These are phyloP conservation scores for Arthrobotrys entomopaga DNA, from an alignment of 2,329 filamentous ascomycete genomes.

Conservation along the genomic window DNA sequence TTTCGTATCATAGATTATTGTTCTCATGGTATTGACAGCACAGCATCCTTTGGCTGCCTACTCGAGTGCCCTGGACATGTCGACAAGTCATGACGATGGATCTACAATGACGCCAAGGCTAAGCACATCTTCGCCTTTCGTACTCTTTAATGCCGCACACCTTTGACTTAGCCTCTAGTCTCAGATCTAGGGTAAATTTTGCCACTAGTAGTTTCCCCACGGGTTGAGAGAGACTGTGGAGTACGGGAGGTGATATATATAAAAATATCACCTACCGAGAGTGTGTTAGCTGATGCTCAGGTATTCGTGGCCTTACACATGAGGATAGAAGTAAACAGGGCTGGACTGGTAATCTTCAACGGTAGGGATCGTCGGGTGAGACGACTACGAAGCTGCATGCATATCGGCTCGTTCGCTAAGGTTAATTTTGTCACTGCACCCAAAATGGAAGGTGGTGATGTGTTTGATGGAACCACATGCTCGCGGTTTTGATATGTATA, in stretches of 20 bases:
- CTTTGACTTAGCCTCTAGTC: too few species aligned
- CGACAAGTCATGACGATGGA: neutral
- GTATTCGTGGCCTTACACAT: neutral
- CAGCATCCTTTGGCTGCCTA: neutral
- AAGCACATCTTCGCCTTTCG: too few species aligned
- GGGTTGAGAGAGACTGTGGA: neutral
- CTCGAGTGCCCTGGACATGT: neutral
- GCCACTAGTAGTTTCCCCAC: neutral
- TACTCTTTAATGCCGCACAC: too few species aligned
- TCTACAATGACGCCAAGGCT: too few species aligned
- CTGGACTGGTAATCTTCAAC: neutral
- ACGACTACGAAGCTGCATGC: neutral
- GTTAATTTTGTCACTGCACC: conserved; percentile 12
- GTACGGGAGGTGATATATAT: neutral
- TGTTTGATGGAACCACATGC: neutral
- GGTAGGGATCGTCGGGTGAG: neutral
- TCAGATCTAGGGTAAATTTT: neutral
- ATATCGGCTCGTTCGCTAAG: conserved; percentile 14
- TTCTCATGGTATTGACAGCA: conserved; percentile 11
- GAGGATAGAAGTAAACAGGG: neutral
- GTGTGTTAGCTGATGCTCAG: neutral
- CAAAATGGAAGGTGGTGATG: neutral
- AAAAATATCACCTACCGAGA: conserved; percentile 1
- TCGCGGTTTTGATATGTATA: neutral
- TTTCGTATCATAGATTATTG: neutral